Base-by-base conservation (phyloP, 2,329 filamentous ascomycete species). In the Ophiocordyceps camponoti-floridani region DNA sequence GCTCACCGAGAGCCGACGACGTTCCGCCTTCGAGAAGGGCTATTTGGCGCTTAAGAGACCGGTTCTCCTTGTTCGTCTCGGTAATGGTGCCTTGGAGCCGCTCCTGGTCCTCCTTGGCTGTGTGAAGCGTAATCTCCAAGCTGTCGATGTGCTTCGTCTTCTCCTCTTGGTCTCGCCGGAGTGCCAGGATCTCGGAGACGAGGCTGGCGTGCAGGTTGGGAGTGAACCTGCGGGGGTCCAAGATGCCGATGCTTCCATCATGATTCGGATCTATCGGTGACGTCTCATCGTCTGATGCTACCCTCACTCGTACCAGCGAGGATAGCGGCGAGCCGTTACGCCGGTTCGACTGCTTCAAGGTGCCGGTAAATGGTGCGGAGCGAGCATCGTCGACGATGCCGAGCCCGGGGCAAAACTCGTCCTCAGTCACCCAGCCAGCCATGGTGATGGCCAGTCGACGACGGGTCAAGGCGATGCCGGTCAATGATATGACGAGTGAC, bases 201-300 rank as follows among this genome's bases (percentile, higher is more conserved):
- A 98, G 68, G 43, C 85, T 95, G 9, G 91, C 91, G 60, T 96
- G 91, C 11, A 98, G 66, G 0, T 88, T 96, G 1, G 91, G 91
- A 0, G 91, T 98, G 57, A 98, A 95, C 35, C 91, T 77, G 45
- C 89, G 78, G 3, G 91, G 87, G 56, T 98, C 91, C 28, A 95
- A 68, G 19, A 86, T 78, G 52, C 75, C 72, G 47, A 87, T 77
- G 41, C 67, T 75, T 49, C 89, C 82, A 51, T 89, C 78, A 45
- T 65, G 72, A 19, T 67, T 64, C 23, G 75, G 61, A 56, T 85
- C 79, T 47, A 70, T 67, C 13, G 73, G 73, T 18, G 68, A 64
- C 53, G 75, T 62, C 50, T 74, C 74, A 9, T 52, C 48, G 11
- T 56, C 58, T 48, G 62, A 65, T 27, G 66, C 66, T 38, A 57